Evolutionary conservation across 1,284 basidiomycete genomes (phyloP), one percentile per base, ranked within the genome.

Genomic region (Cutaneotrichosporon cavernicola): DNA sequence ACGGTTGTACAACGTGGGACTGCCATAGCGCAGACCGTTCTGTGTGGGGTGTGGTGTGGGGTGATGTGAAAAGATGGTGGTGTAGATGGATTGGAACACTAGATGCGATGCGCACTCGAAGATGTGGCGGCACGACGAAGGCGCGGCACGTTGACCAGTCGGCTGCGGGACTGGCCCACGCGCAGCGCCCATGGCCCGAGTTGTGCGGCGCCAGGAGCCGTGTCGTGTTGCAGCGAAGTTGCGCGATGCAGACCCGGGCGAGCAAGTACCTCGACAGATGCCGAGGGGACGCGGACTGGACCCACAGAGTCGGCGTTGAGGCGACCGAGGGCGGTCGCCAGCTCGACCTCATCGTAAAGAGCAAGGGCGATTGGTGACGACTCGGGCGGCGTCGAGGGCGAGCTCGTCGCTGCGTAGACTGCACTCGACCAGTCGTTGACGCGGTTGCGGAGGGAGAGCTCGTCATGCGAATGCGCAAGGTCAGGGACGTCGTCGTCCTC

Each of bases 141-240:
- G 4, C 56, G 43, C 14, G 63, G 63, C 58, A 64, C 56, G 53
- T 60, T 46, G 53, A 64, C 11, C 10, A 21, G 47, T 14, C 63
- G 63, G 30, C 63, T 56, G 21, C 63, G 59, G 1, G 60, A 21
- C 16, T 38, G 56, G 7, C 63, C 63, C 10, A 65, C 51, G 32
- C 51, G 56, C 22, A 22, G n/a, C 5, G 56, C 55, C 63, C 63
- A 65, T 2, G 63, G 55, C 14, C 38, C 56, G 40, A 64, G 59
- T 40, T 64, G 16, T 32, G 53, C 53, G 3, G 32, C 34, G 2
- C 34, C 49, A 22, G 21, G 49, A 26, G 16, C 46, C 16, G 36
- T 8, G 5, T 40, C 50, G 22, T 13, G 21, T 8, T 46, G 22
- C 9, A 51, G 43, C 22, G 56, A 58, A 14, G 14, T 26, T 30